Percentiles rank a stretch among this genome's conserved stretches.
phyloP scores from a whole-genome alignment of 2,329 filamentous ascomycete species.

The Magnaporthiopsis incrustans region DNA sequence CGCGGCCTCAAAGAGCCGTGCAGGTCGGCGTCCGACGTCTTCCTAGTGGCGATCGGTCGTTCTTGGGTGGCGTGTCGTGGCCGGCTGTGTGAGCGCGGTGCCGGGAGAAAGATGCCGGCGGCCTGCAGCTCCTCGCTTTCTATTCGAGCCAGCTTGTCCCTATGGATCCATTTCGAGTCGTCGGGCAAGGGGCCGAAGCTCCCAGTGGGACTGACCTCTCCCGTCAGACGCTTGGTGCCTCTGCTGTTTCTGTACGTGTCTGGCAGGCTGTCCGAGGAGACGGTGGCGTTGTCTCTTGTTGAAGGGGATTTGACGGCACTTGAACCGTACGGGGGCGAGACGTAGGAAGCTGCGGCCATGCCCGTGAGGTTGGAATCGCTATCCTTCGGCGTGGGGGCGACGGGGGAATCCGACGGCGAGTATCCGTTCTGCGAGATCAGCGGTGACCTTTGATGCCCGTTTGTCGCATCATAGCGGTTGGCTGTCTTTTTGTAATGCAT shows the following conservation, averaged over 20 bases:
- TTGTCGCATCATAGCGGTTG: slow-evolving; percentile 10
- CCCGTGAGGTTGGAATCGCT: not conserved
- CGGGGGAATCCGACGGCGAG: slow-evolving; percentile 1
- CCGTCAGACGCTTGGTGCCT: not conserved
- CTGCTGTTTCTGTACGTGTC: slow-evolving; percentile 29
- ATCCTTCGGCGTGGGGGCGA: slow-evolving; percentile 2
- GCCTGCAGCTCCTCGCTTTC: slow-evolving; percentile 75
- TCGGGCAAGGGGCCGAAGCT: slow-evolving; percentile 15
- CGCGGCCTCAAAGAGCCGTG: slow-evolving; percentile 25
- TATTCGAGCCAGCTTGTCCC: slow-evolving; percentile 75
- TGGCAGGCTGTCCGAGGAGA: slow-evolving; percentile 36
- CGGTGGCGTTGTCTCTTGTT: slow-evolving; percentile 27
- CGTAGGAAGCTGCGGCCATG: slow-evolving; percentile 11
- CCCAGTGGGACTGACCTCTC: not conserved
- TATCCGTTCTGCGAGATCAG: slow-evolving; percentile 12
- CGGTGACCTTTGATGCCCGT: slow-evolving; percentile 12
- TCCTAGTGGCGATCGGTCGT: slow-evolving; percentile 9
- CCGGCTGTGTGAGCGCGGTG: slow-evolving; percentile 38
- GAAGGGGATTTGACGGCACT: slow-evolving; percentile 28
- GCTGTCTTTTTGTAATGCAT: slow-evolving; percentile 10
- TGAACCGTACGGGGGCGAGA: slow-evolving; percentile 14
- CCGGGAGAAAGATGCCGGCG: slow-evolving; percentile 59
- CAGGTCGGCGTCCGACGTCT: slow-evolving; percentile 17
- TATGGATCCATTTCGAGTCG: slow-evolving; percentile 76
- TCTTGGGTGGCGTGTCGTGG: slow-evolving; percentile 14